phyloP scores from a whole-genome alignment of 139 green algal genomes.

The Micractinium sp. region DNA sequence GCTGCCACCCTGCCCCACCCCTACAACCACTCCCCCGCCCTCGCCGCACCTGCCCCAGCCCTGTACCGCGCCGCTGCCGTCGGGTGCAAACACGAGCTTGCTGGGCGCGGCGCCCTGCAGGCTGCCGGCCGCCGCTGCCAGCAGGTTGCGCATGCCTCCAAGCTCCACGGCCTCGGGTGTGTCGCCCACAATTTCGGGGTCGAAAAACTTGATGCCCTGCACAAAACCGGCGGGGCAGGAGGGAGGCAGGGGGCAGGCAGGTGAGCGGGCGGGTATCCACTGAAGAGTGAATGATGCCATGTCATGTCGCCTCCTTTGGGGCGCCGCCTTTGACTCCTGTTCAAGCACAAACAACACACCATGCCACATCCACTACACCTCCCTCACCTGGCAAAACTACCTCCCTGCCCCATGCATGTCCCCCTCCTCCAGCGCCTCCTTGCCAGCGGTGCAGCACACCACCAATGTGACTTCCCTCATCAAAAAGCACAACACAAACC shows the following conservation, averaged over 20 bases:
- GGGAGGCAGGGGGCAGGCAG: background rate
- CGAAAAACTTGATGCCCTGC: conserved; percentile 88
- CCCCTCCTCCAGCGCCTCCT: conserved; percentile 82
- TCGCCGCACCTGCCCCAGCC: conserved; percentile 64
- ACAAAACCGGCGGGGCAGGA: background rate
- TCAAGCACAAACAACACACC: too few relatives aligned
- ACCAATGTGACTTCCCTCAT: conserved; percentile 72
- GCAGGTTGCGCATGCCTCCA: conserved; percentile 61
- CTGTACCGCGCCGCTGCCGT: conserved; percentile 16
- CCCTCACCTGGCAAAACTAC: too few relatives aligned
- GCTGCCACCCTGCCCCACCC: background rate
- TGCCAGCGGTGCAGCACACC: conserved; percentile 74
- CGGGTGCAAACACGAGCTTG: conserved; percentile 41
- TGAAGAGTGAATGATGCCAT: background rate
- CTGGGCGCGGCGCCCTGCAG: conserved; percentile 41
- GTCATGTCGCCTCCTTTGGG: too few relatives aligned
- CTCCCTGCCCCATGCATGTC: too few relatives aligned
- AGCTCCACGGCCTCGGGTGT: conserved; percentile 77
- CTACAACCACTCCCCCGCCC: too few relatives aligned
- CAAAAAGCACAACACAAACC: too few relatives aligned
- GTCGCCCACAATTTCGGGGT: conserved; percentile 80
- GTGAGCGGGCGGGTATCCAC: background rate
- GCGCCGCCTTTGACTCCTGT: too few relatives aligned
- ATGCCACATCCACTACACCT: background rate
- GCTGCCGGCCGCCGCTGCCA: conserved; percentile 38